Evolutionary conservation across 1,284 basidiomycete species (phyloP).

Genomic region (Boletus sp.): DNA sequence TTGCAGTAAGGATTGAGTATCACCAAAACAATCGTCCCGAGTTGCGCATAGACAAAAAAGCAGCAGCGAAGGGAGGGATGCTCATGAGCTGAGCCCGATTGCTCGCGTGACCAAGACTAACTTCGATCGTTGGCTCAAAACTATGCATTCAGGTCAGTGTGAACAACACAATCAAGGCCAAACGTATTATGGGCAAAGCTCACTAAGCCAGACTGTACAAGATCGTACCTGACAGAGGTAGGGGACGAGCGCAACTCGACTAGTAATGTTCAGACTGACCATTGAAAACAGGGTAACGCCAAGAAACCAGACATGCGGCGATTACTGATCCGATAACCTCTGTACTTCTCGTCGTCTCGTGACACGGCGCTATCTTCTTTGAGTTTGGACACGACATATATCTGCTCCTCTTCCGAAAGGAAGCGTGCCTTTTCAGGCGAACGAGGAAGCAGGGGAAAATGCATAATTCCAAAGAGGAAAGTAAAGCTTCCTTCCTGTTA

Average conservation of each 20-base stretch:
- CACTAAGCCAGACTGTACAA: constrained; percentile 41
- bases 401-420: constrained; percentile 40
- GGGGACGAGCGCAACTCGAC: constrained; percentile 6
- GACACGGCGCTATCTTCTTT: constrained; percentile 32
- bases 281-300: constrained; percentile 25
- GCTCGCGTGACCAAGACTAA: constrained; percentile 41
- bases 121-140: constrained; percentile 52
- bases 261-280: constrained; percentile 16
- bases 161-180: no score
- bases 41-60: constrained; percentile 40
- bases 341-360: constrained; percentile 32
- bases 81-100: constrained; percentile 46
- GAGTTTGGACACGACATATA: constrained; percentile 33
- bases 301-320: constrained; percentile 34
- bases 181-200: no score
- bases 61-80: constrained; percentile 45
- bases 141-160: constrained; percentile 24
- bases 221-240: constrained; percentile 33
- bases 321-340: constrained; percentile 36
- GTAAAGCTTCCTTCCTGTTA: constrained; percentile 50
- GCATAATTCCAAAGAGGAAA: constrained; percentile 41
- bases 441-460: constrained; percentile 49
- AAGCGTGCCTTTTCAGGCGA: constrained; percentile 43
- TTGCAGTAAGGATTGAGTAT: background rate
- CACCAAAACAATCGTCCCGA: background rate